Evolutionary conservation across 441 rosid species (phyloP).

Genomic region (Bruguiera hainesii): DNA sequence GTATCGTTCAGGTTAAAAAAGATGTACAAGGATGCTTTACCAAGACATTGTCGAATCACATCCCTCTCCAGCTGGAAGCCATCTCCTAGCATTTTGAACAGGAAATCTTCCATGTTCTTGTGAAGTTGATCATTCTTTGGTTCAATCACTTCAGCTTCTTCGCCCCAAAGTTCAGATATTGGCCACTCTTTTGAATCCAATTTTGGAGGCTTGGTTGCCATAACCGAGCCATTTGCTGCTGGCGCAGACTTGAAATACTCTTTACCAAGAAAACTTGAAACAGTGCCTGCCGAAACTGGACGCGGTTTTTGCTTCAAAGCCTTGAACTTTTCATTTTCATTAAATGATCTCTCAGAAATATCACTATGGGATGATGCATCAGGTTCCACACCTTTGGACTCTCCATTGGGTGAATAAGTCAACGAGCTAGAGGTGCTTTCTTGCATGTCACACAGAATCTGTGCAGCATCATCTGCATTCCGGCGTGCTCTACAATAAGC

Average conservation of each 20-base stretch:
- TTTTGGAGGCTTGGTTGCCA: conserved; percentile 42
- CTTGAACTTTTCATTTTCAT: conserved; percentile 28
- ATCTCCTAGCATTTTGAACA: conserved; percentile 55
- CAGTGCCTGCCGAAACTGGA: conserved; percentile 49
- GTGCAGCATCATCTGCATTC: conserved; percentile 37
- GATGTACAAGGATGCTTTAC: conserved; percentile 27
- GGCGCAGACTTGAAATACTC: conserved; percentile 37
- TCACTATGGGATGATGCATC: conserved; percentile 17
- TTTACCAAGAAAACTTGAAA: conserved; percentile 53
- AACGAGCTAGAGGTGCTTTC: conserved; percentile 20
- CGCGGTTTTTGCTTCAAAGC: conserved; percentile 36
- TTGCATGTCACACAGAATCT: conserved; percentile 35
- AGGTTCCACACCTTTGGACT: conserved; percentile 12
- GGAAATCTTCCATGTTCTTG: conserved; percentile 48
- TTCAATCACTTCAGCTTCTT: conserved; percentile 17
- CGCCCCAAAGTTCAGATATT: conserved; percentile 32
- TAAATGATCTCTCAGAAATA: conserved; percentile 13
- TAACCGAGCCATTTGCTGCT: conserved; percentile 25
- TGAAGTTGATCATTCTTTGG: conserved; percentile 31
- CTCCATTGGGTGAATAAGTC: conserved; percentile 15
- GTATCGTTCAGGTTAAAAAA: background rate
- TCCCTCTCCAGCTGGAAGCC: conserved; percentile 49
- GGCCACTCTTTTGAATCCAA: conserved; percentile 40
- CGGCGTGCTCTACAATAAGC: conserved; percentile 40
- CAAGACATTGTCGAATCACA: conserved; percentile 46